phyloP scores from a whole-genome alignment of 192 early-diverging fungal species.

The Piromyces sp. region DNA sequence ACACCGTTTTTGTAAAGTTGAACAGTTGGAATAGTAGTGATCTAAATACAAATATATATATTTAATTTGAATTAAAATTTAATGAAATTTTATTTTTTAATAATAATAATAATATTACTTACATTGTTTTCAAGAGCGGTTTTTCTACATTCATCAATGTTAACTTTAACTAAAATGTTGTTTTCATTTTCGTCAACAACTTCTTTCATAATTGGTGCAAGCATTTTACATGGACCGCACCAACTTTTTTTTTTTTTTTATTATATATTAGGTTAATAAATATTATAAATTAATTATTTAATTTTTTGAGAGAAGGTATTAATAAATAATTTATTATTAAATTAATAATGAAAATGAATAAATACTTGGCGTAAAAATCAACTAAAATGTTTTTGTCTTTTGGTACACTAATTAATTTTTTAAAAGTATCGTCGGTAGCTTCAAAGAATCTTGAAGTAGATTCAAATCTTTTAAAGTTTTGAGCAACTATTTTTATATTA shows the following conservation, averaged over 20 bases:
- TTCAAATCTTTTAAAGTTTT: background rate
- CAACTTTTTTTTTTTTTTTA: constrained; percentile 22
- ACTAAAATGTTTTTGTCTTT: background rate
- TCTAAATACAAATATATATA: too few relatives aligned
- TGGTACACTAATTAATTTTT: background rate
- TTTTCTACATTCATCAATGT: constrained; percentile 49
- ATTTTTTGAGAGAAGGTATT: too few relatives aligned
- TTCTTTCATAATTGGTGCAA: constrained; percentile 50
- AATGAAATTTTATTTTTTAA: too few relatives aligned
- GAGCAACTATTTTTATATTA: background rate
- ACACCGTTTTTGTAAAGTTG: background rate
- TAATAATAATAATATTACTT: too few relatives aligned
- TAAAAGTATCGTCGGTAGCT: background rate
- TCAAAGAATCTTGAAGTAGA: background rate
- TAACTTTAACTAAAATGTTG: constrained; percentile 53
- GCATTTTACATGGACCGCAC: constrained; percentile 68
- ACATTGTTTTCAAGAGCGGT: constrained; percentile 47
- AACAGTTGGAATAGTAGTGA: background rate
- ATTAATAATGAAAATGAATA: too few relatives aligned
- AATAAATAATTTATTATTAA: too few relatives aligned
- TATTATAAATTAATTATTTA: too few relatives aligned
- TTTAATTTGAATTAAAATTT: too few relatives aligned
- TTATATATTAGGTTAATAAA: too few relatives aligned
- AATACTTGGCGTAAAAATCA: background rate
- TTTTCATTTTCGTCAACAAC: constrained; percentile 42